phyloP scores from a whole-genome alignment of 805 yeast genomes.

The Kluyveromyces wickerhamii region DNA sequence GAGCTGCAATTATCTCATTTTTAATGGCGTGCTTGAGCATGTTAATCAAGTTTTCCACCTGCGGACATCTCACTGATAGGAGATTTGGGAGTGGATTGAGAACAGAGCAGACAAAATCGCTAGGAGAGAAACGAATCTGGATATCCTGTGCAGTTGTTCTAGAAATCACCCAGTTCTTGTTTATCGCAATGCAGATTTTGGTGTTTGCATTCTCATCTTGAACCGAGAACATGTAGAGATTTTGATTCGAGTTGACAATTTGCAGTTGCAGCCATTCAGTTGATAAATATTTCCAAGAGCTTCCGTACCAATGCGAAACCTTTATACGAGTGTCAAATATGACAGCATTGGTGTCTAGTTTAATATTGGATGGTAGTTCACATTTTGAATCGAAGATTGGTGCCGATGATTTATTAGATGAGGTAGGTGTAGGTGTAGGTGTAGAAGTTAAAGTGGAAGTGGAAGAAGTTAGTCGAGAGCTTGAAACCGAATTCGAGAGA shows the following conservation, averaged over 20 bases:
- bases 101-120: conserved; percentile 10
- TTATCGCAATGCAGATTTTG: conserved; percentile 13
- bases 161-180: conserved; percentile 16
- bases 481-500: no score
- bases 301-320: conserved; percentile 21
- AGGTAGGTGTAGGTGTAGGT: conserved; percentile 2
- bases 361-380: conserved; percentile 10
- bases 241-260: conserved; percentile 8
- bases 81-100: conserved; percentile 9
- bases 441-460: conserved; percentile 1
- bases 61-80: conserved; percentile 18
- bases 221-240: conserved; percentile 10
- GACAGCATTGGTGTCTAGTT: conserved; percentile 6
- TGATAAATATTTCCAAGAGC: conserved; percentile 18
- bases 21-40: conserved; percentile 18
- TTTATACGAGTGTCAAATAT: conserved; percentile 15
- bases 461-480: no score
- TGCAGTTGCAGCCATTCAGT: conserved; percentile 6
- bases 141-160: conserved; percentile 28
- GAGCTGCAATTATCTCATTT: conserved; percentile 10
- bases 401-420: background rate
- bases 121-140: conserved; percentile 18
- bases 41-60: conserved; percentile 16
- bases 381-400: conserved; percentile 3
- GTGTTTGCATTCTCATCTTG: conserved; percentile 8